Evolutionary conservation across 345 rosid genomes (phyloP), one percentile per base, ranked within the genome.

Genomic region (Syzygium aromaticum): DNA sequence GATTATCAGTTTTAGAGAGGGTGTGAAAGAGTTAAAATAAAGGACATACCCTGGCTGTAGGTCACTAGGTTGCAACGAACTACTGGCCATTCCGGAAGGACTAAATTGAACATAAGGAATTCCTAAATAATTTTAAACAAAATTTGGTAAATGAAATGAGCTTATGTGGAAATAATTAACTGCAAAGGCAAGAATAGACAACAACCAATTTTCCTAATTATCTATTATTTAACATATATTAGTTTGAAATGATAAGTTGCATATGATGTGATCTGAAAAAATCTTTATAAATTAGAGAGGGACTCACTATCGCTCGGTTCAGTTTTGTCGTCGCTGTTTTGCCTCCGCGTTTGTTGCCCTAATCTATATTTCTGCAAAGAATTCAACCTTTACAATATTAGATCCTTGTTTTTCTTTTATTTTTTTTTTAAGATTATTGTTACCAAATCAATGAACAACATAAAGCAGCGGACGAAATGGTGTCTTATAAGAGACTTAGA

Each of bases 311-410:
- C 89, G 77, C 91, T 91, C 52, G 93, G 95, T 54, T 89, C 90
- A 86, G 88, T 91, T 51, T 91, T 94, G 12, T 93, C 94, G 56
- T 85, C 7, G 27, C 84, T 52, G 86, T 64, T 87, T 73, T 91
- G 97, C 89, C 91, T 95, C 77, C 90, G 88, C 7, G 93, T 87
- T 64, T 95, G 98, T 89, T 94, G 96, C 85, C 99, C 98, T 22
- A 96, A 89, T 85, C 98, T 94, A 89, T 96, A 96, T 90, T 97
- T 97, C 99, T 97, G 87, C 90, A 85, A 13, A 40, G 77, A 38
- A 46, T 64, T 25, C 54, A 86, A 30, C 53, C 46, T 46, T 27
- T 21, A 59, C 49, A 38, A 38, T 5, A 22, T 73, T 19, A 73
- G 80, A 73, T 73, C 80, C 49, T 73, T 67, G 23, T 17, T 33